phyloP scores from a whole-genome alignment of 805 yeast species.

The Ogataea ramenticola region DNA sequence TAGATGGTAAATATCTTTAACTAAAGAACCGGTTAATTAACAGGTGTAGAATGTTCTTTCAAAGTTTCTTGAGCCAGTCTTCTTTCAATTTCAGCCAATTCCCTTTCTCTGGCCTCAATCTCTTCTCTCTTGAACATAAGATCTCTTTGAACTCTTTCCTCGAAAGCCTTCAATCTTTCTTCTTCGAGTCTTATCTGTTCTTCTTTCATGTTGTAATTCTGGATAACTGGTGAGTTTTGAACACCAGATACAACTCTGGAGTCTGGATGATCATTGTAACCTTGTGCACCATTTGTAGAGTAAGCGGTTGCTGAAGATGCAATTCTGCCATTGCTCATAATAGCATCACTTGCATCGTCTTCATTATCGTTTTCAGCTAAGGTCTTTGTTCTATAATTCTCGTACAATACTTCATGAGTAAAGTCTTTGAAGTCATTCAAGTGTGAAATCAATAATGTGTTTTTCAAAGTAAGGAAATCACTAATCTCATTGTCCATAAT shows the following conservation, averaged over 20 bases:
- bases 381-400: constrained; percentile 70
- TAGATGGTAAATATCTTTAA: neutral
- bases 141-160: constrained; percentile 85
- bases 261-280: neutral
- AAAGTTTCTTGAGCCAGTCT: constrained; percentile 22
- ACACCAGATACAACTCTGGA: neutral
- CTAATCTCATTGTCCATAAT: constrained; percentile 61
- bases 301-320: neutral
- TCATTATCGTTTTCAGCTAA: neutral
- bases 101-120: constrained; percentile 76
- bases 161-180: constrained; percentile 79
- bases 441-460: constrained; percentile 74
- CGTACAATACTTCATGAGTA: constrained; percentile 83
- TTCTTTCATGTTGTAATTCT: constrained; percentile 43
- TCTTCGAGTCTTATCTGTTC: constrained; percentile 87
- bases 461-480: constrained; percentile 75
- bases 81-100: constrained; percentile 68
- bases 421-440: constrained; percentile 81
- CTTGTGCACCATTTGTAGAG: neutral
- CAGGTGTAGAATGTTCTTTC: neutral
- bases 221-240: neutral
- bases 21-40: neutral
- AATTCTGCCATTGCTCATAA: neutral
- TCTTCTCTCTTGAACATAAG: constrained; percentile 75
- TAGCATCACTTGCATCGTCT: neutral